Evolutionary conservation across 495 filamentous ascomycete species (phyloP).

Genomic region (Hypoxylon fuscum): DNA sequence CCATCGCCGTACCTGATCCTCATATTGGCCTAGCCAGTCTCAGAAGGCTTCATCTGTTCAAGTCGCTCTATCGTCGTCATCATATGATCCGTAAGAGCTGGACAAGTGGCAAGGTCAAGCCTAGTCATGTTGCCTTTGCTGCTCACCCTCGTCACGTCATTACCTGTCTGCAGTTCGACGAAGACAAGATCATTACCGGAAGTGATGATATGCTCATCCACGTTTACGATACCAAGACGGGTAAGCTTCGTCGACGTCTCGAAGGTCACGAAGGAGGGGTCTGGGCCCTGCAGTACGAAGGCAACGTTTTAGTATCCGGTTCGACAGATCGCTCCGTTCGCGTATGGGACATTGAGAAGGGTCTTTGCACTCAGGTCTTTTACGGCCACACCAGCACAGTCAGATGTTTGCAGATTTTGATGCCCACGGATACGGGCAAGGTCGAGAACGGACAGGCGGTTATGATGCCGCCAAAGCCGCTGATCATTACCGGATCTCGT

Average conservation of each 20-base stretch:
- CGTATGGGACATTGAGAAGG: constrained; percentile 96
- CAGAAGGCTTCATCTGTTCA: constrained; percentile 88
- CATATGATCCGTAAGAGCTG: constrained; percentile 88
- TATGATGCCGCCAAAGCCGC: constrained; percentile 88
- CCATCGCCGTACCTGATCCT: constrained; percentile 81
- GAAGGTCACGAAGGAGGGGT: constrained; percentile 97
- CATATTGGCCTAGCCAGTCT: constrained; percentile 80
- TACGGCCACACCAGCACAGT: constrained; percentile 98
- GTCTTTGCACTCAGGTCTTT: constrained; percentile 91
- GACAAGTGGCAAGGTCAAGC: constrained; percentile 85
- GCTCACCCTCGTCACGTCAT: constrained; percentile 97
- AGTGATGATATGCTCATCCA: constrained; percentile 98
- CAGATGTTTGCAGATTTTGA: constrained; percentile 92
- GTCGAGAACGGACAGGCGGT: constrained; percentile 76
- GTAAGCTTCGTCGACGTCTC: constrained; percentile 80
- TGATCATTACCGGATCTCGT: constrained; percentile 97
- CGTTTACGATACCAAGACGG: constrained; percentile 97
- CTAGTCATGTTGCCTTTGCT: constrained; percentile 94
- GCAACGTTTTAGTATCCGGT: constrained; percentile 93
- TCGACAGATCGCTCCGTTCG: constrained; percentile 95
- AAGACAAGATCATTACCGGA: constrained; percentile 96
- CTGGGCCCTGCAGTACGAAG: constrained; percentile 96
- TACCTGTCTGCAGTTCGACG: constrained; percentile 96
- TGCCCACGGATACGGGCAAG: constrained; percentile 80
- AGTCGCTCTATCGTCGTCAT: constrained; percentile 93